phyloP scores from a whole-genome alignment of 192 early-diverging fungal genomes.

The Podila epicladia region DNA sequence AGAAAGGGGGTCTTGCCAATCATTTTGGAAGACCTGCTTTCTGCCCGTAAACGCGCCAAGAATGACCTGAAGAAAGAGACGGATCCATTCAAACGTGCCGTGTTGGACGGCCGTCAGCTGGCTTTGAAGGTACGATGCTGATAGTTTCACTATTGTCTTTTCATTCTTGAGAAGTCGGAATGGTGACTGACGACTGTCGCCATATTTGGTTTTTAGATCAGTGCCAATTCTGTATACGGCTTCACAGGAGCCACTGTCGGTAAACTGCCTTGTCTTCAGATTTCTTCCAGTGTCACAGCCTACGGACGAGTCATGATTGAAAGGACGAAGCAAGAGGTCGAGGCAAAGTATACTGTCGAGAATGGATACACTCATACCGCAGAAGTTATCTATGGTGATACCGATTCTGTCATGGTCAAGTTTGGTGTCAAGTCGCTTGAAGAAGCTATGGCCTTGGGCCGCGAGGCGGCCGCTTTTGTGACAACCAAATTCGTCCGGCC shows the following conservation, averaged over 20 bases:
- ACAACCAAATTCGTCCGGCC: slow-evolving; percentile 88
- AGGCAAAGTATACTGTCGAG: slow-evolving; percentile 80
- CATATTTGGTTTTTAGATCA: slow-evolving; percentile 60
- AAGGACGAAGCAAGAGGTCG: slow-evolving; percentile 83
- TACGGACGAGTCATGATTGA: slow-evolving; percentile 98
- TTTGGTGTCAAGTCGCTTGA: slow-evolving; percentile 86
- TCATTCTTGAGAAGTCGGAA: not conserved
- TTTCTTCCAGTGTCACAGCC: slow-evolving; percentile 93
- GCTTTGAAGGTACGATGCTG: slow-evolving; percentile 79
- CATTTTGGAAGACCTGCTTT: slow-evolving; percentile 89
- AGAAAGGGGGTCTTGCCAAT: slow-evolving; percentile 88
- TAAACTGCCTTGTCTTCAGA: slow-evolving; percentile 90
- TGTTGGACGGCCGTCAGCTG: slow-evolving; percentile 95
- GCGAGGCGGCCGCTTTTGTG: slow-evolving; percentile 87
- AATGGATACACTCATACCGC: slow-evolving; percentile 93
- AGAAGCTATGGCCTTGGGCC: slow-evolving; percentile 86
- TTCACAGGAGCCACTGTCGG: slow-evolving; percentile 96
- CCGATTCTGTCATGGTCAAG: slow-evolving; percentile 99
- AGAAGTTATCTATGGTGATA: slow-evolving; percentile 97
- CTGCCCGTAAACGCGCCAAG: slow-evolving; percentile 94
- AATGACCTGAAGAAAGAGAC: slow-evolving; percentile 95
- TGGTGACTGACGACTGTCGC: too few relatives aligned
- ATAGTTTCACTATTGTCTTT: too few relatives aligned
- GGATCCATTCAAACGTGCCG: slow-evolving; percentile 93
- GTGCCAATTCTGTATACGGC: slow-evolving; percentile 97